Evolutionary conservation across 2,329 filamentous ascomycete species (phyloP).

Genomic region (Tothia fuscella): DNA sequence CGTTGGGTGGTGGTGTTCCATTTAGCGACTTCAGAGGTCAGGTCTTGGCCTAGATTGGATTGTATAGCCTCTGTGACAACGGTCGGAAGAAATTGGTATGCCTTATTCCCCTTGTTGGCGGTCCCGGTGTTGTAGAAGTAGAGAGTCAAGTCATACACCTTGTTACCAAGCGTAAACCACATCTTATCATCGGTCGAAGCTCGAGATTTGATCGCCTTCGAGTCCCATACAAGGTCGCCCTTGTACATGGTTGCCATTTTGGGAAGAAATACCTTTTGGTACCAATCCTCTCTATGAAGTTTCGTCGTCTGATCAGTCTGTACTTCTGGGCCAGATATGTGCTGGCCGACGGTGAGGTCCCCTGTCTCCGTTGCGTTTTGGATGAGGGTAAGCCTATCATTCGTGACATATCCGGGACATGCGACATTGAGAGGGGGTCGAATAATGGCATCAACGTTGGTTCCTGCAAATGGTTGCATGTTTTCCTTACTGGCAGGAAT

Average conservation of each 20-base stretch:
- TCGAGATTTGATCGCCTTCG: slow-evolving; percentile 45
- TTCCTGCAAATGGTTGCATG: slow-evolving; percentile 70
- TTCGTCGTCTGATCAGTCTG: slow-evolving; percentile 44
- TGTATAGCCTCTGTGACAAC: slow-evolving; percentile 57
- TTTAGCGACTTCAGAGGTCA: slow-evolving; percentile 42
- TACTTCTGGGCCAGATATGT: slow-evolving; percentile 54
- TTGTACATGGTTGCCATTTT: slow-evolving; percentile 78
- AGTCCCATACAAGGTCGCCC: slow-evolving; percentile 67
- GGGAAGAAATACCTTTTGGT: slow-evolving; percentile 59
- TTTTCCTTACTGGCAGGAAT: slow-evolving; percentile 45
- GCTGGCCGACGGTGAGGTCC: slow-evolving; percentile 42
- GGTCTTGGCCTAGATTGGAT: slow-evolving; percentile 66
- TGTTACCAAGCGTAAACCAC: slow-evolving; percentile 69
- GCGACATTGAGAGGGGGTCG: slow-evolving; percentile 60
- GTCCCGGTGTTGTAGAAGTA: slow-evolving; percentile 69
- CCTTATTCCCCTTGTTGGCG: slow-evolving; percentile 38
- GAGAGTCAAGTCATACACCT: slow-evolving; percentile 80
- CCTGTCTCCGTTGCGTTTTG: slow-evolving; percentile 52
- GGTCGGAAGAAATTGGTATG: slow-evolving; percentile 61
- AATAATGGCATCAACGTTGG: slow-evolving; percentile 78
- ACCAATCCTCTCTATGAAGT: slow-evolving; percentile 62
- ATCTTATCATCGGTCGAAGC: slow-evolving; percentile 55
- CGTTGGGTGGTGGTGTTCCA: slow-evolving; percentile 40
- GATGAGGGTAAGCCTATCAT: slow-evolving; percentile 42
- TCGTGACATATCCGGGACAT: slow-evolving; percentile 60